Evolutionary conservation across 2,329 filamentous ascomycete genomes (phyloP), one percentile per base, ranked within the genome.

Genomic region (Stylonectria norvegica): DNA sequence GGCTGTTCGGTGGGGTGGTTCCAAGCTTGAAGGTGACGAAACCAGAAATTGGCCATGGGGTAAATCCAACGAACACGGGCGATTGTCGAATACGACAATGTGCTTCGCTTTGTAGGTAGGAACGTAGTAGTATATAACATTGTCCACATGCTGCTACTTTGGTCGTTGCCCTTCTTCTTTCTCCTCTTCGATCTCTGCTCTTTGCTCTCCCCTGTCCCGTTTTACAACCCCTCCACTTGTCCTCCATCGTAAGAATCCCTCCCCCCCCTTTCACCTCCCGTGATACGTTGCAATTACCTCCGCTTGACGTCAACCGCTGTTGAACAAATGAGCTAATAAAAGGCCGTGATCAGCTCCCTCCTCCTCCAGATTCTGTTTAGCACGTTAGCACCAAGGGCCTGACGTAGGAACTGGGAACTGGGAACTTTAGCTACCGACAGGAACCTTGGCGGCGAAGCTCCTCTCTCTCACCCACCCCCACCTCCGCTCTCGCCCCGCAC

Each of bases 31-130:
- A n/a, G n/a, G n/a, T 33, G 34, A 43, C 36, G 35, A 40, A 40
- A 42, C 38, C 38, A 56, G 48, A 56, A 56, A 55, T 56, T 55
- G 56, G 47, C 40, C 32, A 54, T 50, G 47, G 33, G 29, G 32
- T 20, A 12, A 33, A 23, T 36, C 35, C 31, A 34, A 38, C 38
- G 23, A 18, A 20, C 22, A 29, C 16, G 17, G 32, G n/a, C n/a
- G n/a, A n/a, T n/a, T n/a, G n/a, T n/a, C n/a, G n/a, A n/a, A n/a
- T n/a, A n/a, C n/a, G n/a, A n/a, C n/a, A n/a, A n/a, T n/a, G n/a
- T n/a, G n/a, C n/a, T n/a, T n/a, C n/a, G n/a, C n/a, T n/a, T n/a
- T n/a, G n/a, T n/a, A n/a, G n/a, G n/a, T n/a, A n/a, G n/a, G n/a
- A n/a, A n/a, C n/a, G n/a, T n/a, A n/a, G n/a, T n/a, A n/a, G n/a